These are phyloP conservation scores for Aspergillus bertholletiae DNA, from an alignment of 495 filamentous ascomycete species.

Conservation along the genomic window DNA sequence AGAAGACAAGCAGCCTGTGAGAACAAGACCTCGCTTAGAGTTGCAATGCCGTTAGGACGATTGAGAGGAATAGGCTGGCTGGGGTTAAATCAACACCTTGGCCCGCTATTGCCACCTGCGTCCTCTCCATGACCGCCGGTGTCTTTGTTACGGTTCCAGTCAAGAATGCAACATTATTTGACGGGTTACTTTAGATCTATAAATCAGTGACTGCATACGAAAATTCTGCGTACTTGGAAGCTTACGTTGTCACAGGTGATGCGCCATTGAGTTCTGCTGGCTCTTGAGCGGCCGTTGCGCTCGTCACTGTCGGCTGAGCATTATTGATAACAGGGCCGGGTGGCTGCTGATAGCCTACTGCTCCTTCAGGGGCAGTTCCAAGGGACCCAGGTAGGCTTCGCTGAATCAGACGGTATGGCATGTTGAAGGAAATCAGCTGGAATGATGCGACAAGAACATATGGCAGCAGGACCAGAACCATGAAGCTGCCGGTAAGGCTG, in stretches of 20 bases:
- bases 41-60: conserved; percentile 1
- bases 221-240: not conserved
- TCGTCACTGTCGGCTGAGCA: not conserved
- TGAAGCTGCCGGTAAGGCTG: not conserved
- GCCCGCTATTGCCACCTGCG: conserved; percentile 4
- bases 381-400: conserved; percentile 20
- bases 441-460: conserved; percentile 8
- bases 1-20: too few relatives aligned
- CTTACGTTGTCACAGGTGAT: not conserved
- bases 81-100: not conserved
- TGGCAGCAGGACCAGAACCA: conserved; percentile 7
- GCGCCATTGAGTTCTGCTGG: not conserved
- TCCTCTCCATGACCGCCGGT: conserved; percentile 2
- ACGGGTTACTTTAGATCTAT: not conserved
- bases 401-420: conserved; percentile 2
- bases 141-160: conserved; percentile 3
- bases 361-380: conserved; percentile 14
- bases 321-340: conserved; percentile 7
- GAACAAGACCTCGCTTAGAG: not conserved
- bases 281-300: not conserved
- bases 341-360: conserved; percentile 18
- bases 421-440: conserved; percentile 1
- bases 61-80: not conserved
- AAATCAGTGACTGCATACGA: not conserved
- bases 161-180: conserved; percentile 4